Percentiles rank a stretch among this genome's conserved stretches.
Conservation (phyloP, 1,139 yeast genomes). For the Sugiyamaella japonica region DNA sequence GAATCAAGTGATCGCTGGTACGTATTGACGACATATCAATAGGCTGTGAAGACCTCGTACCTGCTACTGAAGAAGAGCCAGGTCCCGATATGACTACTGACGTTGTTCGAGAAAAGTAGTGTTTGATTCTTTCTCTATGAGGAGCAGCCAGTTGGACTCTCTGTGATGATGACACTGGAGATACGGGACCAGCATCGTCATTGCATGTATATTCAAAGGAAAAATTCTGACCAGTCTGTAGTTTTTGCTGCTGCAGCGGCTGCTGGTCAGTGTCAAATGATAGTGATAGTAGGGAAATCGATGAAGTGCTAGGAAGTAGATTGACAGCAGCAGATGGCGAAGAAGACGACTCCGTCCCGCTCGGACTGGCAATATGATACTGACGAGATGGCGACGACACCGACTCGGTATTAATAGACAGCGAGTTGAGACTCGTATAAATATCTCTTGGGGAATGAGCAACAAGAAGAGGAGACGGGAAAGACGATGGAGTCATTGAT, state of each 20-base stretch:
- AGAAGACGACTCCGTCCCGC: slow-evolving; percentile 9
- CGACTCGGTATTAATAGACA: neutral
- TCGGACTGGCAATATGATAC: slow-evolving; percentile 1
- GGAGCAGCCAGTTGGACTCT: slow-evolving; percentile 10
- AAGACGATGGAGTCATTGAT: slow-evolving; percentile 19
- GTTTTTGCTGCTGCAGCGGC: neutral
- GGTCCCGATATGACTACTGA: slow-evolving; percentile 10
- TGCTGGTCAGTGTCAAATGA: slow-evolving; percentile 21
- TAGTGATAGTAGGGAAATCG: slow-evolving; percentile 29
- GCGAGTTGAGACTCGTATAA: slow-evolving; percentile 7
- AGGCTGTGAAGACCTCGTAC: slow-evolving; percentile 4
- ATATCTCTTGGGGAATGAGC: slow-evolving; percentile 27
- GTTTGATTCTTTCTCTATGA: slow-evolving; percentile 12
- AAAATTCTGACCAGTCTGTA: neutral
- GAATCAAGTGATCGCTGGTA: slow-evolving; percentile 5
- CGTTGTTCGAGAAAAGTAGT: slow-evolving; percentile 9
- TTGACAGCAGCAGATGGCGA: slow-evolving; percentile 14
- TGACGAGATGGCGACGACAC: slow-evolving; percentile 4
- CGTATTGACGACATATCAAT: slow-evolving; percentile 2
- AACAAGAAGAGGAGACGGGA: slow-evolving; percentile 26
- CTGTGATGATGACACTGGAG: slow-evolving; percentile 8
- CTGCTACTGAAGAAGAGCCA: slow-evolving; percentile 10
- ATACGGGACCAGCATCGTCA: neutral
- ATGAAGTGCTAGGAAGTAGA: slow-evolving; percentile 28
- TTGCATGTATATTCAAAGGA: neutral